phyloP scores from a whole-genome alignment of 805 yeast species.

The Kockiozyma suomiensis region DNA sequence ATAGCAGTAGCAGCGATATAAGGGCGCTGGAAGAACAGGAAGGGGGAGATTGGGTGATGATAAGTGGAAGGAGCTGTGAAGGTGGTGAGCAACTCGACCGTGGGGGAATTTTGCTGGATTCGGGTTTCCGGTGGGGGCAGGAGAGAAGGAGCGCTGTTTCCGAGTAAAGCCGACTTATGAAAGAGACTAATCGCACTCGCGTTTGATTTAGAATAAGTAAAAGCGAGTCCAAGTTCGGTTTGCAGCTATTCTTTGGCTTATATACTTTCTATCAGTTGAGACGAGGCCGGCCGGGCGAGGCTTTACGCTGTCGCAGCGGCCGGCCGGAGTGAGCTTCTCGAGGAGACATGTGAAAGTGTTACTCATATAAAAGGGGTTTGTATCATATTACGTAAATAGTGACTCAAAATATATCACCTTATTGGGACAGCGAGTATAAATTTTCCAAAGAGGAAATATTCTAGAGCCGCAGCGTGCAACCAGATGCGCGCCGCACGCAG shows the following conservation, averaged over 20 bases:
- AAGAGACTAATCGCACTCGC: not conserved
- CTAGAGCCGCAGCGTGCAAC: too few species aligned
- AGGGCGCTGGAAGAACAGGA: not conserved
- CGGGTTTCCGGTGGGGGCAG: conserved; percentile 6
- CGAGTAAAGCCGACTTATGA: not conserved
- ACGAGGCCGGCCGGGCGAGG: not conserved
- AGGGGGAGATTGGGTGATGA: not conserved
- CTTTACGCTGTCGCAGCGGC: not conserved
- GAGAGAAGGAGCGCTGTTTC: not conserved
- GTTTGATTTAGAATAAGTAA: too few species aligned
- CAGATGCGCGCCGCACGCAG: too few species aligned
- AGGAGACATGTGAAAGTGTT: conserved; percentile 1
- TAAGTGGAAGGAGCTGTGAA: not conserved
- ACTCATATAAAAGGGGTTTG: not conserved
- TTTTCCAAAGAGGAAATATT: too few species aligned
- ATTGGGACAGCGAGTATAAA: too few species aligned
- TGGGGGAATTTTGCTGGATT: not conserved
- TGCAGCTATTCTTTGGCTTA: not conserved
- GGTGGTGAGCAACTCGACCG: conserved; percentile 2
- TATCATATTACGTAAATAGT: not conserved
- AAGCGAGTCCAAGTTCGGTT: too few species aligned
- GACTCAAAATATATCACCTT: not conserved
- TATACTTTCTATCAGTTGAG: not conserved
- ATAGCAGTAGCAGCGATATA: not conserved
- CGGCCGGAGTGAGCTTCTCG: conserved; percentile 13